Conservation (phyloP, 2,329 filamentous ascomycete genomes). For the Cladosporium sp. region DNA sequence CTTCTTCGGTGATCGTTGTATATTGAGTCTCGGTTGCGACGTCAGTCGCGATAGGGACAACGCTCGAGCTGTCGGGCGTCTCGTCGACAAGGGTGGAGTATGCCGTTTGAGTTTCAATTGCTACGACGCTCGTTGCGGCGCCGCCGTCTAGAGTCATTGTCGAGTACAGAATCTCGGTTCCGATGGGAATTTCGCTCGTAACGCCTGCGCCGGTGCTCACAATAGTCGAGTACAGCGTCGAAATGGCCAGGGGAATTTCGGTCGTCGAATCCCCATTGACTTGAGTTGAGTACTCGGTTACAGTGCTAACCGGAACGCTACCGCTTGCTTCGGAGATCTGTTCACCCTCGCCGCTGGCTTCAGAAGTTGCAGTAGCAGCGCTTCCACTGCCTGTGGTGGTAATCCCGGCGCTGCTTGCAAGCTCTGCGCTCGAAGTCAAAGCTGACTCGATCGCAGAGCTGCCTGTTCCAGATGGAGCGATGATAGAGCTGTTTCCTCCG, state of each 20-base stretch:
- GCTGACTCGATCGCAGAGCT: no score
- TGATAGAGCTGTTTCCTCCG: constrained; percentile 1
- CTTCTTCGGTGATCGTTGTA: not conserved
- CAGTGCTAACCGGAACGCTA: constrained; percentile 2
- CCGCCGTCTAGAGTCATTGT: not conserved
- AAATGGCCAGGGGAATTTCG: constrained; percentile 1
- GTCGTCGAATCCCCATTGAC: constrained; percentile 3
- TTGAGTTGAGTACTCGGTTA: constrained; percentile 1
- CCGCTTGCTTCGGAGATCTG: not conserved
- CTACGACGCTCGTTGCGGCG: not conserved
- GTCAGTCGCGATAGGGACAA: no score
- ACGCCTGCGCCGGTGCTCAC: not conserved
- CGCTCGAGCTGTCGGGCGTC: not conserved
- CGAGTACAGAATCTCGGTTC: not conserved
- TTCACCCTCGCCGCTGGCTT: not conserved
- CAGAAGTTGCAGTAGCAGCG: not conserved
- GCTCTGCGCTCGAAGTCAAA: no score
- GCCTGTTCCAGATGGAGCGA: no score
- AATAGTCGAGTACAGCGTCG: constrained; percentile 4
- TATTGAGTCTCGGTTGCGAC: not conserved
- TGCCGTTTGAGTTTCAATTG: not conserved
- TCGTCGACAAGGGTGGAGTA: not conserved
- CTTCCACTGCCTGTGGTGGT: not conserved
- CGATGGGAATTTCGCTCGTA: not conserved
- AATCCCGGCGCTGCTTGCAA: not conserved